phyloP scores from a whole-genome alignment of 1,284 basidiomycete genomes.

The Ceratorhiza oryzae-sativae region DNA sequence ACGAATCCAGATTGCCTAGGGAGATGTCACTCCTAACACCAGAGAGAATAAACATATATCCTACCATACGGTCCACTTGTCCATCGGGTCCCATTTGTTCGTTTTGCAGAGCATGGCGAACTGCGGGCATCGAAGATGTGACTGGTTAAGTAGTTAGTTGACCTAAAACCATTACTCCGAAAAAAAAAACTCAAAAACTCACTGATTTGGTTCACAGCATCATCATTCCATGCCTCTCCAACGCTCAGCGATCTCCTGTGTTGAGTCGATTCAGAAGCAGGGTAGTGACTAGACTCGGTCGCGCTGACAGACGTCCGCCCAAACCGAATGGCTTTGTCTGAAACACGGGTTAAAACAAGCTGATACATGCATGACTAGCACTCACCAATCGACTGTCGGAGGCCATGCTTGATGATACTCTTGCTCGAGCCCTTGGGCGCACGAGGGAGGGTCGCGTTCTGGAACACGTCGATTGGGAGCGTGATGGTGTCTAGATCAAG shows the following conservation, averaged over 20 bases:
- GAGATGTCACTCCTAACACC: neutral
- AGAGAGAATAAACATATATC: neutral
- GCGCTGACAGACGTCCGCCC: conserved; percentile 28
- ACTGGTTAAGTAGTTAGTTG: conserved; percentile 13
- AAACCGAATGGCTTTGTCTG: conserved; percentile 36
- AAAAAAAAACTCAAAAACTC: conserved; percentile 53
- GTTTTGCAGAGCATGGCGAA: conserved; percentile 14
- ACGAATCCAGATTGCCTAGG: conserved; percentile 36
- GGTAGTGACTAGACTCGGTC: conserved; percentile 12
- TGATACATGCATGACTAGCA: conserved; percentile 26
- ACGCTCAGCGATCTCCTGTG: conserved; percentile 22
- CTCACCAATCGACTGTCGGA: conserved; percentile 74
- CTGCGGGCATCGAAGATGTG: conserved; percentile 11
- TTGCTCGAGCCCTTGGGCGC: conserved; percentile 33
- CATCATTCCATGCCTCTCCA: conserved; percentile 64
- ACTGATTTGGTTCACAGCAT: conserved; percentile 80
- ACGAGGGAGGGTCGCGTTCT: conserved; percentile 34
- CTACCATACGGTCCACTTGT: conserved; percentile 20
- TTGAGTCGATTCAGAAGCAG: conserved; percentile 8
- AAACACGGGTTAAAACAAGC: conserved; percentile 2
- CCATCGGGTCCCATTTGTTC: conserved; percentile 7
- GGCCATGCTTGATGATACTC: conserved; percentile 64
- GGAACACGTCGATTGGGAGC: conserved; percentile 36
- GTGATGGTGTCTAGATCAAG: conserved; percentile 26
- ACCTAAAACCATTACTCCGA: neutral